phyloP scores from a whole-genome alignment of 441 rosid genomes.

The Rhodomyrtus psidioides region DNA sequence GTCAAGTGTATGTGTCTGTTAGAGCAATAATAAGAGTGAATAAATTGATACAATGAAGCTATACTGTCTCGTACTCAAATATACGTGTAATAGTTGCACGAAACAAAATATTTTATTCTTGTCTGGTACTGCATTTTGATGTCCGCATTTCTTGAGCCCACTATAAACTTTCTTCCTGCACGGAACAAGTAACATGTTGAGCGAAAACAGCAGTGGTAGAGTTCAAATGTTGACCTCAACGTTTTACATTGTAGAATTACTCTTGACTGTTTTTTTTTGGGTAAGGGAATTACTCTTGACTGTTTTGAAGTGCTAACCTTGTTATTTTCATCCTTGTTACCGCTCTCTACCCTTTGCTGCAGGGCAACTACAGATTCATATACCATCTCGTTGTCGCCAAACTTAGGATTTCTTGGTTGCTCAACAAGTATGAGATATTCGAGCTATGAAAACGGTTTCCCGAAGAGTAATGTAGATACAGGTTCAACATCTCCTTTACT shows the following conservation, averaged over 20 bases:
- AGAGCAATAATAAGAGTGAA: no score
- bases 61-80: no score
- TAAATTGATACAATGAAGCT: no score
- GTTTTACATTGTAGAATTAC: not conserved
- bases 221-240: not conserved
- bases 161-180: not conserved
- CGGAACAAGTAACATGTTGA: not conserved
- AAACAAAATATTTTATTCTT: no score
- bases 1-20: not conserved
- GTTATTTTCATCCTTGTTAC: not conserved
- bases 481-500: constrained; percentile 49
- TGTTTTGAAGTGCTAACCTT: not conserved
- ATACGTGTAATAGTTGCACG: not conserved
- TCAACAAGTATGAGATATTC: constrained; percentile 26
- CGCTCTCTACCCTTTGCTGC: not conserved
- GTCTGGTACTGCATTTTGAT: no score
- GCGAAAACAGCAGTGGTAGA: not conserved
- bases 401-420: constrained; percentile 33
- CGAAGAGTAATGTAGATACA: constrained; percentile 34
- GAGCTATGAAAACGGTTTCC: constrained; percentile 13
- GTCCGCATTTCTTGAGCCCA: not conserved
- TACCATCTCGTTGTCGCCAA: constrained; percentile 62
- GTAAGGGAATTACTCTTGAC: no score
- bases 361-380: constrained; percentile 48
- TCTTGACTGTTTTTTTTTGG: no score